phyloP scores from a whole-genome alignment of 768 basidiomycete genomes.

The Auricularia cornea region DNA sequence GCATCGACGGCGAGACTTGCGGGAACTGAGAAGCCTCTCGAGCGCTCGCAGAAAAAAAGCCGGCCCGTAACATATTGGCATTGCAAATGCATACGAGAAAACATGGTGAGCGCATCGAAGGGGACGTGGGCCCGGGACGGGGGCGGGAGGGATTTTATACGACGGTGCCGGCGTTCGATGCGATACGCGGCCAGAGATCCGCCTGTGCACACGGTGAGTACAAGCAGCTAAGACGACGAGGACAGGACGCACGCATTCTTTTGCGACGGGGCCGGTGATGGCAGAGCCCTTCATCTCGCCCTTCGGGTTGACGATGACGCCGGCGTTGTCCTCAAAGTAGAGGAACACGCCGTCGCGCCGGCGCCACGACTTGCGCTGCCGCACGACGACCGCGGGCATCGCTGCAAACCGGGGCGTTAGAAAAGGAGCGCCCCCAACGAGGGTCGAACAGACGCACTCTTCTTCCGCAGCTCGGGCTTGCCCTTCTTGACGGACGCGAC shows the following conservation, averaged over 20 bases:
- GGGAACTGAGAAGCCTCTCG: too few species aligned
- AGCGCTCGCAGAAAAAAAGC: too few species aligned
- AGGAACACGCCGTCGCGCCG: constrained; percentile 97
- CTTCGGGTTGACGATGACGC: constrained; percentile 97
- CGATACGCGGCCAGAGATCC: constrained; percentile 98
- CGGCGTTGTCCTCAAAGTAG: constrained; percentile 98
- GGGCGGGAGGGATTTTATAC: constrained; percentile 45
- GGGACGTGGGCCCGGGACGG: neutral
- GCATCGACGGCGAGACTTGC: too few species aligned
- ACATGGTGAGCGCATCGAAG: neutral
- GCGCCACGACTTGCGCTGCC: constrained; percentile 98
- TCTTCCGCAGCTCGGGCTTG: constrained; percentile 99
- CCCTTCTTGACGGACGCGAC: constrained; percentile 99
- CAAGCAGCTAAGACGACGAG: neutral
- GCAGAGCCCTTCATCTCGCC: constrained; percentile 99
- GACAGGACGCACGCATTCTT: constrained; percentile 84
- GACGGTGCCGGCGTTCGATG: constrained; percentile 96
- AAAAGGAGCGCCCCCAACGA: too few species aligned
- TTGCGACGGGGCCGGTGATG: constrained; percentile 94
- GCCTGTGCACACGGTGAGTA: constrained; percentile 42
- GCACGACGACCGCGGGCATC: constrained; percentile 94
- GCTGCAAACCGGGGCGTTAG: too few species aligned
- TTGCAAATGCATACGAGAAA: neutral
- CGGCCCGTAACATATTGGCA: too few species aligned
- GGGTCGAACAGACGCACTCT: constrained; percentile 81